Base-by-base conservation (phyloP, 2,329 filamentous ascomycete genomes). In the Periconia sp. region DNA sequence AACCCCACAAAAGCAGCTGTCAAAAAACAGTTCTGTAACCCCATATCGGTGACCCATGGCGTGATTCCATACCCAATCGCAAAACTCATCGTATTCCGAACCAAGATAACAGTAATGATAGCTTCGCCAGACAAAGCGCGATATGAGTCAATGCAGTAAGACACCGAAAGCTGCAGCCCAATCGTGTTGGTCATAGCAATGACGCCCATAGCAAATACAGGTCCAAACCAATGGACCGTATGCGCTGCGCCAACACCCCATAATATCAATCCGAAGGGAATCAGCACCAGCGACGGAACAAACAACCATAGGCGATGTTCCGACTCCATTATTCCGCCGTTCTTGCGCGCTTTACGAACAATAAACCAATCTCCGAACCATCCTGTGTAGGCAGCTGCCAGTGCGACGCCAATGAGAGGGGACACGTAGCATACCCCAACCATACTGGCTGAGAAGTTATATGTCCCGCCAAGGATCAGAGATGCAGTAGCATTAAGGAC, bases 31-130 rank as follows among this genome's bases (percentile, higher is more conserved):
- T 77, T 75, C 49, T 75, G 73, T 31, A 75, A 64, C 1, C 77
- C 77, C 64, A 78, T 71, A 35, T 73, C 65, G 0, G 63, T 68
- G 10, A 79, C 61, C 76, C 77, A 79, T 1, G 77, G 77, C 3
- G 76, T 79, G 52, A 79, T 70, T 30, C 81, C 81, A 61, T 85
- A 83, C 27, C 74, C 73, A 30, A 81, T 73, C 6, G 77, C 79
- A 59, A 81, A 81, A 23, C 69, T 74, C 76, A 81, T 79, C 1
- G 77, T 81, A 55, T 81, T 81, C 10, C 80, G 66, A 13, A 79
- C 68, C 1, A 82, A 57, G 35, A 82, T 82, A 11, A 81, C 78
- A 2, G 78, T 78, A 9, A 80, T 75, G 52, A 81, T 77, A 1
- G 79, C 77, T 59, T 82, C 79, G 0, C 78, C 79, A 41, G 73